phyloP scores from a whole-genome alignment of 2,329 filamentous ascomycete species.

The Dactylellina cionopaga region DNA sequence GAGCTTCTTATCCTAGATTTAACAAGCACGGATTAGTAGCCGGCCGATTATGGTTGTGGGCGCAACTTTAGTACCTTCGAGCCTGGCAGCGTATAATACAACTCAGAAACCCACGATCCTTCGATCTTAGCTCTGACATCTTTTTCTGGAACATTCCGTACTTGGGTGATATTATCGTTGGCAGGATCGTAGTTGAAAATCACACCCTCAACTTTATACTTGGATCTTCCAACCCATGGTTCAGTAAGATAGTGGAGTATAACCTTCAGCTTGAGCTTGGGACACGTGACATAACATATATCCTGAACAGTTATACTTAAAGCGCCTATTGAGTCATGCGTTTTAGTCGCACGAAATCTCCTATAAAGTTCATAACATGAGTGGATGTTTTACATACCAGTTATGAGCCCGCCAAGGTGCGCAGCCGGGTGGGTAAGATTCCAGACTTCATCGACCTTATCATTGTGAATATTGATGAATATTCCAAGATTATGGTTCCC shows the following conservation, averaged over 20 bases:
- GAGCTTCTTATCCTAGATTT: conserved; percentile 62
- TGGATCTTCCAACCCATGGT: conserved; percentile 89
- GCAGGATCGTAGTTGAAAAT: conserved; percentile 90
- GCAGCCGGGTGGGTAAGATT: conserved; percentile 95
- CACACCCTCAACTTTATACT: conserved; percentile 90
- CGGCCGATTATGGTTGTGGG: conserved; percentile 8
- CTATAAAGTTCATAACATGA: not conserved
- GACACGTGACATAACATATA: conserved; percentile 85
- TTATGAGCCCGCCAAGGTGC: conserved; percentile 84
- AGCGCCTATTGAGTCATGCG: conserved; percentile 65
- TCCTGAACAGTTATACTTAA: conserved; percentile 91
- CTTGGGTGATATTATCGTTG: conserved; percentile 79
- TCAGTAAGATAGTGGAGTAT: conserved; percentile 95
- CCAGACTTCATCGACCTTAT: conserved; percentile 83
- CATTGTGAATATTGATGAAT: conserved; percentile 82
- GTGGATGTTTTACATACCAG: conserved; percentile 68
- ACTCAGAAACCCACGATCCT: conserved; percentile 82
- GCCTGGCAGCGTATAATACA: conserved; percentile 69
- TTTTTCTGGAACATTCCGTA: conserved; percentile 86
- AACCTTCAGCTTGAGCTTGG: conserved; percentile 88
- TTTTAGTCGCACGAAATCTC: not conserved
- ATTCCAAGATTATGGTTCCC: conserved; percentile 96
- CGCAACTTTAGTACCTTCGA: conserved; percentile 57
- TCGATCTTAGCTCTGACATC: conserved; percentile 84
- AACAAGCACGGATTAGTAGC: not conserved